Evolutionary conservation across 2,329 filamentous ascomycete genomes (phyloP).

Genomic region (Venturia asperata): DNA sequence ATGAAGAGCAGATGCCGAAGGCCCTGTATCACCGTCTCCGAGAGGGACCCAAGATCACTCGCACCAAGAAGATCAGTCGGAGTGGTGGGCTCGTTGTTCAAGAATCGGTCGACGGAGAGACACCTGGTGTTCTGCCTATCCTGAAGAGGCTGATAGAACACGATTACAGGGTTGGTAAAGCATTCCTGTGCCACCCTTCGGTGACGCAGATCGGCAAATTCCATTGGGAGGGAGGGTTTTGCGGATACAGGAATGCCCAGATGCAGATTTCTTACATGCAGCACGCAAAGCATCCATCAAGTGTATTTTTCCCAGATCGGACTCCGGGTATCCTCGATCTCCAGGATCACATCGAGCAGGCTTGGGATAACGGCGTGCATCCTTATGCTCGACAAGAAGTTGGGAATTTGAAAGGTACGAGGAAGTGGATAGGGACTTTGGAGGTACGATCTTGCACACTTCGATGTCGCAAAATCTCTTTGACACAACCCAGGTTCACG

Average conservation of each 20-base stretch:
- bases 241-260: constrained; percentile 91
- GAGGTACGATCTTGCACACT: constrained; percentile 52
- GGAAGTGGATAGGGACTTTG: constrained; percentile 92
- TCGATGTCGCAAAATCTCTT: constrained; percentile 1
- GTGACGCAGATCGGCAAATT: constrained; percentile 74
- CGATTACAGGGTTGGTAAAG: constrained; percentile 57
- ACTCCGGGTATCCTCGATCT: constrained; percentile 74
- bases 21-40: constrained; percentile 37
- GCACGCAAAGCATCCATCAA: constrained; percentile 48
- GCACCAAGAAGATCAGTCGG: constrained; percentile 36
- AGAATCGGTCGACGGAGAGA: constrained; percentile 39
- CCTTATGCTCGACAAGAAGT: constrained; percentile 68
- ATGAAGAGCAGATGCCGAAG: constrained; percentile 40
- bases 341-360: constrained; percentile 78
- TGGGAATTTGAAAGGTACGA: constrained; percentile 76
- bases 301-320: constrained; percentile 50
- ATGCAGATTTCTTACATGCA: constrained; percentile 78
- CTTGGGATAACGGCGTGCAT: constrained; percentile 84
- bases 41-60: constrained; percentile 34
- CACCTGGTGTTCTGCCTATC: constrained; percentile 38
- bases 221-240: constrained; percentile 82
- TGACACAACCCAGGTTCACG: constrained; percentile 56
- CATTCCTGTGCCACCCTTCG: constrained; percentile 71
- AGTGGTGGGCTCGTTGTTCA: constrained; percentile 38
- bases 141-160: constrained; percentile 47